A percentile compares a stretch with the other conserved stretches of the same genome.
Evolutionary conservation across 1,139 yeast genomes (phyloP).

Genomic region (Kurtzmaniella quercitrusa): DNA sequence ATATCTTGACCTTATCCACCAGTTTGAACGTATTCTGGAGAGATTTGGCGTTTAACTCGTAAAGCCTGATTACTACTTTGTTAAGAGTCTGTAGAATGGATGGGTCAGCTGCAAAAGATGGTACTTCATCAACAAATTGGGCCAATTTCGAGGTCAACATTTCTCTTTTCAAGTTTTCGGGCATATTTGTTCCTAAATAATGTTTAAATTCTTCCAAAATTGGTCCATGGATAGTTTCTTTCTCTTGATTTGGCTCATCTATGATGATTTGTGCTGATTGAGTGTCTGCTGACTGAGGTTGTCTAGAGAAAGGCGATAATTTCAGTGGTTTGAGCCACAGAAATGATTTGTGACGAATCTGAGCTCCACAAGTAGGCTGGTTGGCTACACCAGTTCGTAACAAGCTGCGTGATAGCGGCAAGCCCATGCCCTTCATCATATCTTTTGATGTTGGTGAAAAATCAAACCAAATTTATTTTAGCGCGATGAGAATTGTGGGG

Average conservation of each 20-base stretch:
- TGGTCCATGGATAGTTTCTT: background rate
- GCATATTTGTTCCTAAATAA: slow-evolving; percentile 25
- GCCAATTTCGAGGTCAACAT: slow-evolving; percentile 20
- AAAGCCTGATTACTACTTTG: slow-evolving; percentile 18
- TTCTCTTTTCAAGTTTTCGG: slow-evolving; percentile 15
- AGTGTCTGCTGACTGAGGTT: background rate
- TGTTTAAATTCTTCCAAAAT: slow-evolving; percentile 19
- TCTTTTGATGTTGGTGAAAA: background rate
- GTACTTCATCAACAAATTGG: slow-evolving; percentile 12
- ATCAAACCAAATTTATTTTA: background rate
- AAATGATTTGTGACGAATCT: background rate
- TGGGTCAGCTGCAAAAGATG: slow-evolving; percentile 4
- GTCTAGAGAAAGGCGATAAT: background rate
- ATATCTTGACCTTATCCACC: slow-evolving; percentile 14
- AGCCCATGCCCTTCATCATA: background rate
- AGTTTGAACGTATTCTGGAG: slow-evolving; percentile 6
- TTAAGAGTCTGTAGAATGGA: slow-evolving; percentile 17
- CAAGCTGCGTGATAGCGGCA: background rate
- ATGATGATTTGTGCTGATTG: slow-evolving; percentile 4
- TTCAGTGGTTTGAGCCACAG: slow-evolving; percentile 1
- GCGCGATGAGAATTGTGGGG: background rate
- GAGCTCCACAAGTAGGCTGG: background rate
- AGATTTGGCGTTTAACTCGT: slow-evolving; percentile 11
- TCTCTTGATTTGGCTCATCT: slow-evolving; percentile 10
- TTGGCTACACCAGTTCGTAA: background rate